Conservation (phyloP, 192 early-diverging fungal genomes). For the Dissophora globulifera region DNA sequence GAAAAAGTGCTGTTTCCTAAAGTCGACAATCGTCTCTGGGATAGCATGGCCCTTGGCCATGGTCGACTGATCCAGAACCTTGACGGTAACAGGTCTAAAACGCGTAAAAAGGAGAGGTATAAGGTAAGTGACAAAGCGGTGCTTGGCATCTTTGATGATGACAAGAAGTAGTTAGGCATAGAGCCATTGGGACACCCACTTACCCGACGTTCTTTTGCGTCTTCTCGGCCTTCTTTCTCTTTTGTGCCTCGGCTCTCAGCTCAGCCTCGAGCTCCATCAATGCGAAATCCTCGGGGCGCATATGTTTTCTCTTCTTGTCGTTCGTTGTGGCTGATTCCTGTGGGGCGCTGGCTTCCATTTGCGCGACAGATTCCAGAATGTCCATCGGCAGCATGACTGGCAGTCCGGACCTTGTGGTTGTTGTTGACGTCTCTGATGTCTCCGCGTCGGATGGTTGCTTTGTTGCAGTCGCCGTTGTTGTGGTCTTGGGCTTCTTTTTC, state of each 20-base stretch:
- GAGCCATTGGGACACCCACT: too few species aligned
- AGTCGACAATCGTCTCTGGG: constrained; percentile 41
- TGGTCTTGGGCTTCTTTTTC: constrained; percentile 25
- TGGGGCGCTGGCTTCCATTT: constrained; percentile 23
- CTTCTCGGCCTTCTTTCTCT: constrained; percentile 45
- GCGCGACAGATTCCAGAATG: constrained; percentile 38
- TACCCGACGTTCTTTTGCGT: constrained; percentile 49
- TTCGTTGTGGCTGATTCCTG: background rate
- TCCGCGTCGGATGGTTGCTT: background rate
- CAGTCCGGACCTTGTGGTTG: constrained; percentile 19
- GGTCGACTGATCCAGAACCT: constrained; percentile 35
- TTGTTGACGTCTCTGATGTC: background rate
- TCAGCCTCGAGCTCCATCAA: constrained; percentile 43
- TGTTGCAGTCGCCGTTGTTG: too few species aligned
- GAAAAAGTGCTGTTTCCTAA: constrained; percentile 43
- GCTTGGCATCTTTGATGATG: too few species aligned
- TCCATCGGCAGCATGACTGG: constrained; percentile 42
- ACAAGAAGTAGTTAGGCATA: too few species aligned
- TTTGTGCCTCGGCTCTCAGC: constrained; percentile 26
- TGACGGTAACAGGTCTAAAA: constrained; percentile 46
- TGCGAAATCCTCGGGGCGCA: constrained; percentile 48
- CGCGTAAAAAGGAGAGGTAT: background rate
- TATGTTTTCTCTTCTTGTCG: constrained; percentile 45
- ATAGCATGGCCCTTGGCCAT: constrained; percentile 42
- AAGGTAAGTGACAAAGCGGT: background rate